These are phyloP conservation scores for Zea mays DNA, from an alignment of 176 grass and related monocot species.

Conservation along the genomic window DNA sequence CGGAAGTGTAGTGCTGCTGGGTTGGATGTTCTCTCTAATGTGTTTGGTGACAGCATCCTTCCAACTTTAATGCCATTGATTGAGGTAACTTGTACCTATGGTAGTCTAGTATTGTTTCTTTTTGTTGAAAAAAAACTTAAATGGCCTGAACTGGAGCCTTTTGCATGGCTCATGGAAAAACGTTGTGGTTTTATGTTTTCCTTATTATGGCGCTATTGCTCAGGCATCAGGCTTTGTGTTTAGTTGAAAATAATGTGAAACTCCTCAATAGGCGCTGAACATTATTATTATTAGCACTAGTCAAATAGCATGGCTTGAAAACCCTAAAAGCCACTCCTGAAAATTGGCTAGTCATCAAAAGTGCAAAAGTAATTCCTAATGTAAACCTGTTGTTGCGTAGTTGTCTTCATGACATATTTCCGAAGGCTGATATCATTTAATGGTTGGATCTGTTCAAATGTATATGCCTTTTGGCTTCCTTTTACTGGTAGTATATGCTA, in stretches of 20 bases:
- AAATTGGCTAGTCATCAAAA: conserved; percentile 2
- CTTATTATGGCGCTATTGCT: not conserved
- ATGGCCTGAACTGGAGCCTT: not conserved
- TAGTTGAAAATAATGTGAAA: conserved; percentile 18
- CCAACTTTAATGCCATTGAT: conserved; percentile 96
- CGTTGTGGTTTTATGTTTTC: conserved; percentile 6
- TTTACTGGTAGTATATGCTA: not conserved
- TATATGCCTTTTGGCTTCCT: not conserved
- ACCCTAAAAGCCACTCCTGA: conserved; percentile 1
- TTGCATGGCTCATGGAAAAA: not conserved
- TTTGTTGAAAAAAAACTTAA: conserved; percentile 15
- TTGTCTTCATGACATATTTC: conserved; percentile 10
- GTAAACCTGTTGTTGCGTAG: not conserved
- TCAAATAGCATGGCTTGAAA: not conserved
- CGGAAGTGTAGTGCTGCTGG: conserved; percentile 95
- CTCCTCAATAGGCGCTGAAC: not conserved
- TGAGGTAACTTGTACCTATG: conserved; percentile 51
- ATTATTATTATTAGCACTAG: conserved; percentile 10
- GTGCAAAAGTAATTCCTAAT: not conserved
- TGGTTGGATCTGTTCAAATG: not conserved
- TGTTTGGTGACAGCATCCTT: conserved; percentile 90
- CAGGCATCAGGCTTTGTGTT: not conserved
- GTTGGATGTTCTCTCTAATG: conserved; percentile 91
- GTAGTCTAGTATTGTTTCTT: not conserved
- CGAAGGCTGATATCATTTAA: not conserved